phyloP scores from a whole-genome alignment of 192 early-diverging fungal species.

The Backusella mclennaniae region DNA sequence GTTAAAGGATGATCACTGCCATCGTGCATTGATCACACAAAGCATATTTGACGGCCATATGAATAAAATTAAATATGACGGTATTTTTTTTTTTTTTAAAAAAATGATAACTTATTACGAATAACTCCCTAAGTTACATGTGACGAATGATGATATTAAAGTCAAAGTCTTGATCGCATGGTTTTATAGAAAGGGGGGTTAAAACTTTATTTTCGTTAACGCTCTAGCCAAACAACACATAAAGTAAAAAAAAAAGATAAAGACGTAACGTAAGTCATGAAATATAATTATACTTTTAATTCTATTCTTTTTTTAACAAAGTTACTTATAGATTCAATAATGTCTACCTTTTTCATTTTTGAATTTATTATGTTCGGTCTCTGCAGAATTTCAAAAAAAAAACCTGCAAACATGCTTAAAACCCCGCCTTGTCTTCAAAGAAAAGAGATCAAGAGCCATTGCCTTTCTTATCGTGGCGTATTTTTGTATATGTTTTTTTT shows the following conservation, averaged over 20 bases:
- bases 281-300: background rate
- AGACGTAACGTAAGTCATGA: background rate
- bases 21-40: slow-evolving; percentile 4
- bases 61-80: background rate
- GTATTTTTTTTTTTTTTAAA: background rate
- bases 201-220: background rate
- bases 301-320: background rate
- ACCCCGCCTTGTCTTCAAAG: background rate
- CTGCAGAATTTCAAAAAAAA: background rate
- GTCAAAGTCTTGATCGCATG: background rate
- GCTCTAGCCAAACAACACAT: background rate
- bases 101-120: background rate
- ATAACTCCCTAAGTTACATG: background rate
- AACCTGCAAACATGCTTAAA: background rate
- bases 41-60: background rate
- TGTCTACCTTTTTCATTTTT: background rate
- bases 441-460: background rate
- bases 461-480: background rate
- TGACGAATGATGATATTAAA: slow-evolving; percentile 1
- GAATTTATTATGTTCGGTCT: too few species aligned
- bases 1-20: background rate
- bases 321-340: background rate
- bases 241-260: background rate
- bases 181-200: background rate
- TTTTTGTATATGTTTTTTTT: background rate